Percentiles rank a stretch among this genome's conserved stretches.
phyloP scores from a whole-genome alignment of 1,139 yeast species.

The Sugiyamaella paludigena region DNA sequence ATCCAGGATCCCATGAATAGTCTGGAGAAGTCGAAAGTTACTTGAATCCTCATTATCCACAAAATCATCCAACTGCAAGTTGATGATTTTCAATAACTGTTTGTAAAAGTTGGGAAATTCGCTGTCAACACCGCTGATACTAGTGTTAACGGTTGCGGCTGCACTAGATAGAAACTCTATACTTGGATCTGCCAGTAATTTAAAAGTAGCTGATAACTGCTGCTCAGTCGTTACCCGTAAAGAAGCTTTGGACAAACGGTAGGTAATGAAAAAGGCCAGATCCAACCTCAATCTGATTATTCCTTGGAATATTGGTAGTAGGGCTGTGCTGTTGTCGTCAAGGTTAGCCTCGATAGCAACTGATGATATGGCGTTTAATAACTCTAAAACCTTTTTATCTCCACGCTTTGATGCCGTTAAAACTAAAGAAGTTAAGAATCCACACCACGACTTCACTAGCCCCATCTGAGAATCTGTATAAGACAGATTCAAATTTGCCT shows the following conservation, averaged over 20 bases:
- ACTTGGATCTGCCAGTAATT: constrained; percentile 27
- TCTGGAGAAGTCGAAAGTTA: constrained; percentile 25
- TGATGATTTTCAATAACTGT: constrained; percentile 29
- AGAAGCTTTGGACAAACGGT: constrained; percentile 41
- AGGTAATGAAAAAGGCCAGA: constrained; percentile 62
- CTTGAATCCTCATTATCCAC: not conserved
- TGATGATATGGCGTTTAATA: constrained; percentile 40
- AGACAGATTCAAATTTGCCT: constrained; percentile 64
- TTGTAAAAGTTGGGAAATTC: constrained; percentile 20
- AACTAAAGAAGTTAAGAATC: constrained; percentile 65
- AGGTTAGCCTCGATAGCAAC: constrained; percentile 53
- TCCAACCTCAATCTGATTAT: constrained; percentile 65
- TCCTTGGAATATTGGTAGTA: constrained; percentile 48
- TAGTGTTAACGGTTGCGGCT: constrained; percentile 10
- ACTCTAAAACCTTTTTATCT: constrained; percentile 39
- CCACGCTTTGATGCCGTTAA: constrained; percentile 40
- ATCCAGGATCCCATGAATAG: constrained; percentile 31
- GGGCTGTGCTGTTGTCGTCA: constrained; percentile 47
- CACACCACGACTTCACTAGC: constrained; percentile 75
- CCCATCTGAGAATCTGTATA: constrained; percentile 64
- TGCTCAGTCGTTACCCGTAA: constrained; percentile 16
- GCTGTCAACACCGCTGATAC: not conserved
- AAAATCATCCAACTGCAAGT: constrained; percentile 30
- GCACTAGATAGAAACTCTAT: constrained; percentile 24
- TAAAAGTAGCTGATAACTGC: constrained; percentile 22